Evolutionary conservation across 805 yeast genomes (phyloP).

Genomic region (Yarrowia hollandica): DNA sequence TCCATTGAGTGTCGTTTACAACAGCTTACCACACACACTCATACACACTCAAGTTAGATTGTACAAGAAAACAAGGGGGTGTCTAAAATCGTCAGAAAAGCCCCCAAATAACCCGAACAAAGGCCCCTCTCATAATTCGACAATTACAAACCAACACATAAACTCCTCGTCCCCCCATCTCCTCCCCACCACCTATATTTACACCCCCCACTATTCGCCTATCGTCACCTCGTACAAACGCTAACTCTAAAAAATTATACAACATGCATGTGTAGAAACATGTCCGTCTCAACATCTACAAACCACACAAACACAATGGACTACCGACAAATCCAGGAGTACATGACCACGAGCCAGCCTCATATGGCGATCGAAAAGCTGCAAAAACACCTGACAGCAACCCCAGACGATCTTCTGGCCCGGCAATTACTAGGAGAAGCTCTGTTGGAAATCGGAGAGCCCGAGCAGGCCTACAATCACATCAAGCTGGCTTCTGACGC

Average conservation of each 20-base stretch:
- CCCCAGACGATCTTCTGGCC: constrained; percentile 30
- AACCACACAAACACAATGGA: constrained; percentile 27
- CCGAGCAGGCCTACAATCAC: constrained; percentile 72
- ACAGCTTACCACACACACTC: too few species aligned
- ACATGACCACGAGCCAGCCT: constrained; percentile 52
- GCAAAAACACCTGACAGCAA: constrained; percentile 36
- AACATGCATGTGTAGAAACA: neutral
- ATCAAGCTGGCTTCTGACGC: constrained; percentile 60
- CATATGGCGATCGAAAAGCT: constrained; percentile 55
- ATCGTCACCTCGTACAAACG: too few species aligned
- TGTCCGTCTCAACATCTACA: neutral
- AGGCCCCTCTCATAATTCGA: too few species aligned
- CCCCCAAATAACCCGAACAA: too few species aligned
- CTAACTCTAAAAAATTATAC: constrained; percentile 12
- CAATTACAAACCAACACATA: too few species aligned
- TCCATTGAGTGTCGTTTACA: too few species aligned
- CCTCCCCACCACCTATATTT: neutral
- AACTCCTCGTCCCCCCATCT: neutral
- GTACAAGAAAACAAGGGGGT: too few species aligned
- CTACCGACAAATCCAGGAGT: constrained; percentile 45
- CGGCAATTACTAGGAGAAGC: constrained; percentile 63
- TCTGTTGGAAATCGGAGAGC: constrained; percentile 73
- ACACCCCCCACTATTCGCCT: too few species aligned
- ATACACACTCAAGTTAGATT: too few species aligned
- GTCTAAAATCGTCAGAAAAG: too few species aligned